Base-by-base conservation (phyloP, 177 flowering plant genomes). In the Vitis hybrid region DNA sequence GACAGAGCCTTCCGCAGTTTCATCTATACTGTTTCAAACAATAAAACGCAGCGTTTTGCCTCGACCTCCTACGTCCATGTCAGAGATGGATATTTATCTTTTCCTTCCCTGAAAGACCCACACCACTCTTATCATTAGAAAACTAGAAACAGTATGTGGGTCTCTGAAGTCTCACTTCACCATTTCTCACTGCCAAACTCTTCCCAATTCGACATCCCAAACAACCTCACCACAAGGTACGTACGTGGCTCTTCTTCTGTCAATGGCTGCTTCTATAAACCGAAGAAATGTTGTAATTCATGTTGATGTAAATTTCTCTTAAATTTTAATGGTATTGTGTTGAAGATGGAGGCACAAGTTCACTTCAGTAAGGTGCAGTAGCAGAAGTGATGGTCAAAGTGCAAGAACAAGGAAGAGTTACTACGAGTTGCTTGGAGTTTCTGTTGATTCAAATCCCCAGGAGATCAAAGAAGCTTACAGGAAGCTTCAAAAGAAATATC, bases 391-490 rank as follows among this genome's bases (percentile, higher is more conserved):
- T 49, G 70, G 57, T 54, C 71, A 69, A 24, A 69, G 50, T 62
- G 59, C 65, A 32, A 79, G 63, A 68, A 72, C 16, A 71, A 67
- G 49, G 69, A 72, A 58, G 75, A 79, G 80, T 65, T 85, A 84
- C 76, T 87, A 88, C 51, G 79, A 87, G 74, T 66, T 90, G 78
- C 87, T 90, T 10, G 91, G 92, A 55, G 87, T 90, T 79, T 70
- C 88, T 30, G 72, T 65, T 32, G 82, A 82, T 62, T 82, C 92
- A 16, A 77, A 70, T 68, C 15, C 76, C 3, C 71, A 74, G 64
- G 70, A 87, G 81, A 90, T 90, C 74, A 88, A 83, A 63, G 87
- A 81, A 65, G 89, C 92, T 68, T 90, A 88, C 72, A 78, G 94
- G 69, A 90, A 78, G 56, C 73, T 87, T 72, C 94, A 90, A 64